Evolutionary conservation across 805 yeast species (phyloP).

Genomic region (Yueomyces sp.): DNA sequence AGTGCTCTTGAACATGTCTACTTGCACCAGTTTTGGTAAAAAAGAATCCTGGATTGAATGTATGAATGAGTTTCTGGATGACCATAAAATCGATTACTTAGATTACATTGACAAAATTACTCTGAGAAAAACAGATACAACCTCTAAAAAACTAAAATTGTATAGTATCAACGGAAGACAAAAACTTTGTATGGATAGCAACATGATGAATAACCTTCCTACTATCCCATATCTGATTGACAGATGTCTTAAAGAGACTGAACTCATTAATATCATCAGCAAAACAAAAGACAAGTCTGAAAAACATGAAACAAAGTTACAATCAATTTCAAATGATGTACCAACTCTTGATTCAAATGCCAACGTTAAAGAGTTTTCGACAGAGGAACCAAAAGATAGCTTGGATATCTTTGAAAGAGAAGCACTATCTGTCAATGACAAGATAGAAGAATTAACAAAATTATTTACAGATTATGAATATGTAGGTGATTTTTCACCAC

Average conservation of each 20-base stretch:
- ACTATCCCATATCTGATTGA: constrained; percentile 59
- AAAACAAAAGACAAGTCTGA: background rate
- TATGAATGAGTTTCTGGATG: constrained; percentile 55
- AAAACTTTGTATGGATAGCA: constrained; percentile 36
- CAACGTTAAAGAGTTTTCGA: background rate
- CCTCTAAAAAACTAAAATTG: constrained; percentile 41
- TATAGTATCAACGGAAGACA: constrained; percentile 45
- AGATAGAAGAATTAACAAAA: constrained; percentile 8
- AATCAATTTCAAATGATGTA: no score
- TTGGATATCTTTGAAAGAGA: constrained; percentile 16
- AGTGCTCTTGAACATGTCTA: constrained; percentile 64
- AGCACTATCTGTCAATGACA: constrained; percentile 8
- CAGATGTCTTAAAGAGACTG: constrained; percentile 45
- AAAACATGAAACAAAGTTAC: no score
- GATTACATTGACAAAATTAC: constrained; percentile 65
- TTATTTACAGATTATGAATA: constrained; percentile 11
- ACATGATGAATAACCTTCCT: constrained; percentile 44
- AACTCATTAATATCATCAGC: constrained; percentile 26
- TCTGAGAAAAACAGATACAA: constrained; percentile 53
- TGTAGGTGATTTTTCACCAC: constrained; percentile 6
- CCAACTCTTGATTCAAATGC: background rate
- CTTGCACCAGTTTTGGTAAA: constrained; percentile 56
- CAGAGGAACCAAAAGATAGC: constrained; percentile 1
- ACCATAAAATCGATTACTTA: constrained; percentile 42
- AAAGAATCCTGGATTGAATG: constrained; percentile 71